Evolutionary conservation across 805 yeast genomes (phyloP), one percentile per base, ranked within the genome.

Genomic region (Wickerhamomyces silvicola): DNA sequence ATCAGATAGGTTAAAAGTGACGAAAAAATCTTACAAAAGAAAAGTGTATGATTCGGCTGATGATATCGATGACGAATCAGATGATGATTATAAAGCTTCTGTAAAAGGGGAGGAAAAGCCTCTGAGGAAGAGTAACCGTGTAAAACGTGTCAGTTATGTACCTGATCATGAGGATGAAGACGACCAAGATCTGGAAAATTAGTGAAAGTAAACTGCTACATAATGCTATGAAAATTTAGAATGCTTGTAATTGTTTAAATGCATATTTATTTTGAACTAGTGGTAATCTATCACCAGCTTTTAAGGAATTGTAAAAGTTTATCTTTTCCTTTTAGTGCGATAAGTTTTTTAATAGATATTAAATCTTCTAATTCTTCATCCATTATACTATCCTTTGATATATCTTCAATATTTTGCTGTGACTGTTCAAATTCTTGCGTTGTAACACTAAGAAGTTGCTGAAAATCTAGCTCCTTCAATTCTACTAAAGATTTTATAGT

Each of bases 251-350:
- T n/a, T n/a, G n/a, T n/a, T n/a, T n/a, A n/a, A n/a, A n/a, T n/a
- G n/a, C n/a, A n/a, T n/a, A n/a, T n/a, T n/a, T n/a, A n/a, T n/a
- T n/a, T n/a, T n/a, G n/a, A n/a, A n/a, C n/a, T n/a, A n/a, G n/a
- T n/a, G n/a, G n/a, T n/a, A n/a, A n/a, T n/a, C n/a, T n/a, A n/a
- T n/a, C n/a, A 22, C 32, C 38, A 31, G 6, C 20, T 14, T 35
- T 60, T 60, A 35, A 86, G 63, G 51, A 85, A 81, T 27, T 70
- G 56, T 41, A 84, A 31, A 27, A 87, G 54, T 29, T 72, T 69
- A 5, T 76, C 84, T 43, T 71, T 70, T 2, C 95, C 95, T 54
- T 82, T 87, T 25, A 71, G 38, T 41, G 73, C 68, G 54, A 88
- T 68, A 31, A 88, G 57, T 44, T 64, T 60, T 46, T 75, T 78